Base-by-base conservation (phyloP, 2,329 filamentous ascomycete species). In the Penicillium sclerotigenum region DNA sequence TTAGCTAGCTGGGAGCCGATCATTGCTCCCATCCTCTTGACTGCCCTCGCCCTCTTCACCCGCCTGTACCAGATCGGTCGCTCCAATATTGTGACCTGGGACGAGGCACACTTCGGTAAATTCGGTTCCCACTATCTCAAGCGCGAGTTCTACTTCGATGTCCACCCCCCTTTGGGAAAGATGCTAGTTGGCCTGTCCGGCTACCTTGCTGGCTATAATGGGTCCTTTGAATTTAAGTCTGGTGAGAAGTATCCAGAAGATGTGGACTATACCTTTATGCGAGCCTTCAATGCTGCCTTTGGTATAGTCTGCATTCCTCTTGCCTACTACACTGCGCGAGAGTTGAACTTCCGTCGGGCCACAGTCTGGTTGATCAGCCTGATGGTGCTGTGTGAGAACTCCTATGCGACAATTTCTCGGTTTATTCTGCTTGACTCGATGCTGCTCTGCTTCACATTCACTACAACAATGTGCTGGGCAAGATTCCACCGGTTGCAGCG, bases 51-150 rank as follows among this genome's bases (percentile, higher is more conserved):
- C 59, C 81, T 87, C 72, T 87, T 87, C 73, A 87, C 84, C 42
- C 82, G 85, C 65, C 81, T 87, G 77, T 87, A 83, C 75, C 85
- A 83, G 72, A 87, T 87, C 68, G 85, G 85, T 55, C 74, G 85
- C 48, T 89, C 87, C 43, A 81, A 84, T 59, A 89, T 89, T 66
- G 87, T 89, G 57, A 89, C 87, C 46, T 89, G 87, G 87, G 87
- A 89, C 72, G 87, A 89, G 78, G 87, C 87, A 65, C 87, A 89
- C 63, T 79, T 79, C 63, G 76, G 76, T 51, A 99, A 99, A 80
- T 99, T 99, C 76, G 94, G 94, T 62, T 97, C 93, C 68, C 93
- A 99, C 78, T 99, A 99, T 76, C 87, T 99, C 72, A 97, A 99
- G 77, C 90, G 93, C 75, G 94, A 99, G 77, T 97, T 97, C 81